A percentile compares a stretch with the other conserved stretches of the same genome.
Conservation (phyloP, 1,284 basidiomycete genomes). For the Meira miltonrushii region DNA sequence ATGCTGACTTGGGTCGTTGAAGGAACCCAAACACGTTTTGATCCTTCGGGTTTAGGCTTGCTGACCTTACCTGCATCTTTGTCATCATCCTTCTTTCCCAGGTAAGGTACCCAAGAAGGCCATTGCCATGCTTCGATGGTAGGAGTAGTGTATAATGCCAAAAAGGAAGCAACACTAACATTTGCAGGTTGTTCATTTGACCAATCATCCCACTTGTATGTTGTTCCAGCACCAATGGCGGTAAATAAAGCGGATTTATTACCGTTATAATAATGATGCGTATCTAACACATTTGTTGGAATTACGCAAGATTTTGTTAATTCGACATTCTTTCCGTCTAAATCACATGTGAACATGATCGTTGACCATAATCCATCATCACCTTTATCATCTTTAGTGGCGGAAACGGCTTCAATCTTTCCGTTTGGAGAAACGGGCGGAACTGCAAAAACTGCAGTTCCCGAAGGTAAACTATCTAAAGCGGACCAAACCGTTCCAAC, state of each 20-base stretch:
- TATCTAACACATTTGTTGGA: conserved; percentile 27
- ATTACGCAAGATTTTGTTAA: conserved; percentile 31
- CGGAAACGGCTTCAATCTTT: not conserved
- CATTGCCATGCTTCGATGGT: conserved; percentile 24
- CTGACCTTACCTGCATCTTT: too few relatives aligned
- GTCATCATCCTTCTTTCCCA: conserved; percentile 15
- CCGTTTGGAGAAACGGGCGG: conserved; percentile 14
- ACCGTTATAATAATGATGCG: conserved; percentile 34
- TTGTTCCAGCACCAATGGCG: conserved; percentile 29
- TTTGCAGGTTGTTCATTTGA: conserved; percentile 18
- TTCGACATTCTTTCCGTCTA: conserved; percentile 25
- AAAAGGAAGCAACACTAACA: conserved; percentile 8
- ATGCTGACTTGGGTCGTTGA: conserved; percentile 29
- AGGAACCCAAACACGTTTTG: conserved; percentile 41
- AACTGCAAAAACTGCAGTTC: conserved; percentile 21
- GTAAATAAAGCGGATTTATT: conserved; percentile 26
- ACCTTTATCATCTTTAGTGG: conserved; percentile 15
- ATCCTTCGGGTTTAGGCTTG: conserved; percentile 10
- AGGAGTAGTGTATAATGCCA: conserved; percentile 14
- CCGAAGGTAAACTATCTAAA: conserved; percentile 30
- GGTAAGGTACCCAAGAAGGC: conserved; percentile 42
- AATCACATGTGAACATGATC: conserved; percentile 30
- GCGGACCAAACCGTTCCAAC: conserved; percentile 38
- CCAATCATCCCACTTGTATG: conserved; percentile 34
- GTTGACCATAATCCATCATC: conserved; percentile 42